Evolutionary conservation across 768 basidiomycete genomes (phyloP).

Genomic region (Asterophora parasitica): DNA sequence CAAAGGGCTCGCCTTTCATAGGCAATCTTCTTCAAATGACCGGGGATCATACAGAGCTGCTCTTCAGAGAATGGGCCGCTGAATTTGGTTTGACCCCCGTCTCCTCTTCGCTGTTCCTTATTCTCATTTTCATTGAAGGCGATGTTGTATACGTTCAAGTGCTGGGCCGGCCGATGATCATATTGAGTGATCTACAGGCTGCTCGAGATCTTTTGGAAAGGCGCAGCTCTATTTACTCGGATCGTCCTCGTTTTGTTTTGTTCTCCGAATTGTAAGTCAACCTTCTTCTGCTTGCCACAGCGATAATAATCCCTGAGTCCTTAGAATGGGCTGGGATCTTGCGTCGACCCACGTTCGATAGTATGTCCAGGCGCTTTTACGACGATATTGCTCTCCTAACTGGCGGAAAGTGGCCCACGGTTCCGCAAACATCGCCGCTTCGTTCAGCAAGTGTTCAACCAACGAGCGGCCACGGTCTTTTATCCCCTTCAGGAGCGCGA

Average conservation of each 20-base stretch:
- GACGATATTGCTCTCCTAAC: not conserved
- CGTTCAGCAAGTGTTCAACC: constrained; percentile 46
- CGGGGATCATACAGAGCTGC: constrained; percentile 31
- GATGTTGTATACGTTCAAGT: constrained; percentile 37
- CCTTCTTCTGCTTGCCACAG: not conserved
- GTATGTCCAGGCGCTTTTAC: constrained; percentile 23
- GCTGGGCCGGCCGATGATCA: constrained; percentile 42
- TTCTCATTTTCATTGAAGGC: constrained; percentile 24
- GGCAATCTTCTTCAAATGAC: constrained; percentile 47
- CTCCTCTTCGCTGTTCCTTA: not conserved
- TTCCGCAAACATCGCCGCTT: constrained; percentile 50
- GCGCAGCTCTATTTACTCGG: constrained; percentile 50
- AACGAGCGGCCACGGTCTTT: constrained; percentile 32
- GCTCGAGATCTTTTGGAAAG: constrained; percentile 48
- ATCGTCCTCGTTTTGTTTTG: constrained; percentile 44
- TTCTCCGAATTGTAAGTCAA: constrained; percentile 41
- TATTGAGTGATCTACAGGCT: constrained; percentile 44
- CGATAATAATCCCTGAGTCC: not conserved
- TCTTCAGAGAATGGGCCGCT: constrained; percentile 36
- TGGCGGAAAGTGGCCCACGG: constrained; percentile 35
- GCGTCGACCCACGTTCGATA: constrained; percentile 46
- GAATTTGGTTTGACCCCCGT: constrained; percentile 35
- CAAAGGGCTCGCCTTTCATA: constrained; percentile 38
- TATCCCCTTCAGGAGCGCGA: constrained; percentile 41
- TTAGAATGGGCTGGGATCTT: constrained; percentile 45